Base-by-base conservation (phyloP, 768 basidiomycete species). In the Dendrothele bispora region DNA sequence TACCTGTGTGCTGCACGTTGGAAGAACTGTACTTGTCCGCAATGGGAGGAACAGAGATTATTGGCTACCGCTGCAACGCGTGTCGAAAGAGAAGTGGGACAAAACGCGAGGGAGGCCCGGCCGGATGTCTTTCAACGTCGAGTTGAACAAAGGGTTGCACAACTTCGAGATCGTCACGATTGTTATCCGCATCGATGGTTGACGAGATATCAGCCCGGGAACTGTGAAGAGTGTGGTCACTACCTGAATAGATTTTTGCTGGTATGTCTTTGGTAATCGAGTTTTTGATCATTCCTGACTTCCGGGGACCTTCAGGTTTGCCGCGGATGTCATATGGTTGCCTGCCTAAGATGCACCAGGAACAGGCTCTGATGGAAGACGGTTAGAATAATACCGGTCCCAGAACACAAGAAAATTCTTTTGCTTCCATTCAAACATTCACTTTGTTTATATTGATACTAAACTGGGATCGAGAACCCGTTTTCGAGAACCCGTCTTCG, bases 1-100 rank as follows among this genome's bases (percentile, higher is more conserved):
- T 86, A 88, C 56, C 40, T 82, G 7, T 88, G 87, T 56, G 78
- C 79, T 0, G 73, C 59, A 24, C 66, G 50, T 8, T 88, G 86
- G 86, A 86, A 81, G 63, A 72, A 63, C 0, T 90, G 86, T 47
- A 4, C 2, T 0, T 88, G 86, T 50, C 67, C 67, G 0, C 82
- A 82, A 37, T 88, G 84, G 83, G 83, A 87, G 6, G 86, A 87
- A 48, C 42, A 54, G 0, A 61, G 68, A 5, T 61, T 78, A 8
- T 2, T 75, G 25, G 66, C 52, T 3, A 73, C 67, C 3, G 83
- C 81, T 0, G 66, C 72, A 46, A 65, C 66, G 24, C 66, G 75
- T 18, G 78, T 79, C 17, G 68, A 75, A 47, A 65, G 68, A 34
- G 68, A 72, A 30, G 49, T 74, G 34, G 64, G 71, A 2, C 49